Percentiles rank a stretch among this genome's conserved stretches.
Evolutionary conservation across 495 filamentous ascomycete species (phyloP).

Genomic region (Aspergillus funiculosus): DNA sequence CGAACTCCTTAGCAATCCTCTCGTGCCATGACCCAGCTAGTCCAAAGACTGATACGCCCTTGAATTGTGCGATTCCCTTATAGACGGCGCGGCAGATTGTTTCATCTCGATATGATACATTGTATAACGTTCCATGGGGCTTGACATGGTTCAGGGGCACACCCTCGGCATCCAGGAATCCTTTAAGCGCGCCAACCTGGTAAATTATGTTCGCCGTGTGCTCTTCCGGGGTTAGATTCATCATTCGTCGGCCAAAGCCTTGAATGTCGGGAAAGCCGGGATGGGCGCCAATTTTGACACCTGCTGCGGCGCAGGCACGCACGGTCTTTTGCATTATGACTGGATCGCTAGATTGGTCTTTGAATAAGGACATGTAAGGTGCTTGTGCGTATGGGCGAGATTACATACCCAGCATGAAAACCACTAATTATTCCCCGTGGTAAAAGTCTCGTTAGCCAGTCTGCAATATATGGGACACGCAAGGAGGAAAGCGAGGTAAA

Average conservation of each 20-base stretch:
- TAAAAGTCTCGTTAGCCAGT: too few species aligned
- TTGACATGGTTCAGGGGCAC: constrained; percentile 55
- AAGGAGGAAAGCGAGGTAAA: too few species aligned
- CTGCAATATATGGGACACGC: too few species aligned
- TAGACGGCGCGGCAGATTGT: constrained; percentile 48
- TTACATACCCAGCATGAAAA: constrained; percentile 48
- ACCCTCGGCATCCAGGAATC: constrained; percentile 49
- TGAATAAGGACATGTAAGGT: too few species aligned
- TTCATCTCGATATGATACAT: constrained; percentile 51
- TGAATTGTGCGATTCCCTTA: constrained; percentile 44
- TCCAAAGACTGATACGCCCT: constrained; percentile 51
- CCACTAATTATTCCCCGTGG: too few species aligned
- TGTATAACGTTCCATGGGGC: constrained; percentile 51
- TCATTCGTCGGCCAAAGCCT: constrained; percentile 56
- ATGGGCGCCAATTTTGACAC: constrained; percentile 52
- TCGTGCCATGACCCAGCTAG: constrained; percentile 49
- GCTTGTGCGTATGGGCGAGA: too few species aligned
- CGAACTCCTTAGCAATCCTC: constrained; percentile 46
- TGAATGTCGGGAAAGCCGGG: constrained; percentile 57
- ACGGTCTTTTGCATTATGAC: constrained; percentile 56
- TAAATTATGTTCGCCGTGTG: constrained; percentile 52
- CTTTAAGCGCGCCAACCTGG: constrained; percentile 55
- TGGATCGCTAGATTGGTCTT: constrained; percentile 46
- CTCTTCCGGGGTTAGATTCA: constrained; percentile 50
- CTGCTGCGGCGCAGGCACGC: constrained; percentile 47